Evolutionary conservation across 139 green algal genomes (phyloP), one percentile per base, ranked within the genome.

Genomic region (Chlamydomonas sphaeroides): DNA sequence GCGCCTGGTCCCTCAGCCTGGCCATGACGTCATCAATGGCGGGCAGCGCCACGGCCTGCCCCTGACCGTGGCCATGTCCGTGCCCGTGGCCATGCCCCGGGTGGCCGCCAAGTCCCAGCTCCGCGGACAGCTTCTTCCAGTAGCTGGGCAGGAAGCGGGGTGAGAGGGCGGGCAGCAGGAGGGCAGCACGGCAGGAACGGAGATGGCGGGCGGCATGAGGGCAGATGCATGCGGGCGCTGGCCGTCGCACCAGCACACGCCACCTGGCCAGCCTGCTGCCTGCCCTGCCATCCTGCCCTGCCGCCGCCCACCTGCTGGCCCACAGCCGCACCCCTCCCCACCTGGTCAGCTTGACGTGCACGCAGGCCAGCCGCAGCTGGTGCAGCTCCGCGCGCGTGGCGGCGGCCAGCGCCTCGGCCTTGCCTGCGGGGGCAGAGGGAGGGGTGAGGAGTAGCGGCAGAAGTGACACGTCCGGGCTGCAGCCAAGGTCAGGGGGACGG

Each of bases 281-380:
- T n/a, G n/a, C n/a, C n/a, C n/a, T n/a, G n/a, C n/a, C n/a, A n/a
- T n/a, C n/a, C n/a, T n/a, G n/a, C n/a, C n/a, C n/a, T n/a, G n/a
- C n/a, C n/a, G n/a, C n/a, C n/a, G n/a, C n/a, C 45, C 45, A 53
- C 11, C 14, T 21, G 45, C 11, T 21, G n/a, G n/a, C n/a, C n/a
- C n/a, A n/a, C n/a, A n/a, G n/a, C n/a, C n/a, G n/a, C n/a, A n/a
- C n/a, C n/a, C n/a, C n/a, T n/a, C n/a, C 45, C 49, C 10, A 56
- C 49, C 49, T 17, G 0, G 94, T 97, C 35, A 97, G 88, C 87
- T 97, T 91, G 20, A 92, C 90, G 85, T 97, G 94, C 28, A 95
- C 69, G 79, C 93, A 97, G 1, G 89, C 91, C 48, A 93, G 87
- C 33, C 94, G 87, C 74, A 96, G 88, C 92, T 97, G 92, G 63